Evolutionary conservation across 768 basidiomycete genomes (phyloP), one percentile per base, ranked within the genome.

Genomic region (Serendipita sp.): DNA sequence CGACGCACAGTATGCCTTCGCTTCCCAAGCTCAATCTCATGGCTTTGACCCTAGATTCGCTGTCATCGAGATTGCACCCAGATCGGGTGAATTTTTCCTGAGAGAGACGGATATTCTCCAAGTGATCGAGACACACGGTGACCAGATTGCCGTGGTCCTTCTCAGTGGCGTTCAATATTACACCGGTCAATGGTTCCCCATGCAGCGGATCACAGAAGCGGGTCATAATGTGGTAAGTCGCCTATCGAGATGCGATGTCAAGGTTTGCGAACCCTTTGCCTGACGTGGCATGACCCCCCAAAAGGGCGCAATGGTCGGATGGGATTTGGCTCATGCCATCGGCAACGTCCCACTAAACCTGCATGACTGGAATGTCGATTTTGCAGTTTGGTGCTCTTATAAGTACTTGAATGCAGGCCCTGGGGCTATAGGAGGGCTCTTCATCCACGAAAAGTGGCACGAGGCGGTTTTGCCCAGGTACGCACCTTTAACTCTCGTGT

Each of bases 331-430:
- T 5, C 96, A 99, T 74, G 95, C 89, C 3, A 81, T 86, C 51
- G 96, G 95, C 56, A 99, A 99, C 74, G 91, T 98, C 41, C 89
- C 90, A 44, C 75, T 95, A 69, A 78, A 81, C 56, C 77, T 99
- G 68, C 91, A 95, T 73, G 88, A 92, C 66, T 99, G 96, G 95
- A 78, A 82, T 68, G 88, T 91, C 69, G 96, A 99, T 74, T 98
- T 97, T 72, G 96, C 95, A 2, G 94, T 94, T 41, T 98, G 95
- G 92, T 99, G 96, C 74, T 89, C 92, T 37, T 99, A 98, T 81
- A 98, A 90, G 76, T 99, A 97, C 73, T 81, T 97, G 66, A 98
- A 97, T 76, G 88, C 93, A 16, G 92, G 95, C 3, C 93, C 96
- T 10, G 95, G 95, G 24, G 92, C 88, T n/a, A 94, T 98, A 66